Conservation (phyloP, 2,329 filamentous ascomycete species). For the Setomelanomma holmii region DNA sequence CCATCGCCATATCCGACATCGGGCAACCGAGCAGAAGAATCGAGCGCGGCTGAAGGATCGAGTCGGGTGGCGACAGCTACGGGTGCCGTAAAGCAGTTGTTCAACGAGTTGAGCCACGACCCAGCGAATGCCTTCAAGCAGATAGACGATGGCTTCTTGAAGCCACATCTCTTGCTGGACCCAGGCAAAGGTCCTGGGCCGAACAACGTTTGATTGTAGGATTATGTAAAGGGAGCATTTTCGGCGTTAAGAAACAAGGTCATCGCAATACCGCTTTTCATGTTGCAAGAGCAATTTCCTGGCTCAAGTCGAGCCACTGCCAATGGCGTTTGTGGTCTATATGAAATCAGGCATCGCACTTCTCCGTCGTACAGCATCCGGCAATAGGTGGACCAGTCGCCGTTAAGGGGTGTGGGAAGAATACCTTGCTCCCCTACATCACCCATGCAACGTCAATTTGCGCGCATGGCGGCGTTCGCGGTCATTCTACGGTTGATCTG, state of each 20-base stretch:
- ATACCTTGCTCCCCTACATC: neutral
- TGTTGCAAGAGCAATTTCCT: neutral
- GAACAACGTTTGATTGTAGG: slow-evolving; percentile 40
- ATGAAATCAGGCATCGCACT: neutral
- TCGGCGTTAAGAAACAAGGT: slow-evolving; percentile 23
- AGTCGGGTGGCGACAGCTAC: slow-evolving; percentile 68
- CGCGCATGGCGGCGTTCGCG: slow-evolving; percentile 1
- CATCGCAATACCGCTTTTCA: slow-evolving; percentile 4
- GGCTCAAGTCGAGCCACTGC: neutral
- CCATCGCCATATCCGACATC: slow-evolving; percentile 50
- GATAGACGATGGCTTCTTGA: slow-evolving; percentile 95
- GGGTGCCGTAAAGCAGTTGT: slow-evolving; percentile 79
- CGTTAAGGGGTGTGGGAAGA: too few species aligned
- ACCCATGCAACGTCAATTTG: slow-evolving; percentile 2
- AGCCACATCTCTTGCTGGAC: slow-evolving; percentile 86
- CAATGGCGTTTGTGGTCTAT: neutral
- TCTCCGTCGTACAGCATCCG: neutral
- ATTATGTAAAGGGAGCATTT: slow-evolving; percentile 16
- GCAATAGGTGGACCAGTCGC: neutral
- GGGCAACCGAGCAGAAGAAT: slow-evolving; percentile 32
- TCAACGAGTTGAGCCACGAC: slow-evolving; percentile 80
- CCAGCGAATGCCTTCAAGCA: slow-evolving; percentile 89
- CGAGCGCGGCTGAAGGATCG: slow-evolving; percentile 23
- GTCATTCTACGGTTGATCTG: slow-evolving; percentile 4
- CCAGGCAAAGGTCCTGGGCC: slow-evolving; percentile 52